Evolutionary conservation across 371 early-diverging fungal species (phyloP), one percentile per base, ranked within the genome.

Genomic region (Entomophthora muscae): DNA sequence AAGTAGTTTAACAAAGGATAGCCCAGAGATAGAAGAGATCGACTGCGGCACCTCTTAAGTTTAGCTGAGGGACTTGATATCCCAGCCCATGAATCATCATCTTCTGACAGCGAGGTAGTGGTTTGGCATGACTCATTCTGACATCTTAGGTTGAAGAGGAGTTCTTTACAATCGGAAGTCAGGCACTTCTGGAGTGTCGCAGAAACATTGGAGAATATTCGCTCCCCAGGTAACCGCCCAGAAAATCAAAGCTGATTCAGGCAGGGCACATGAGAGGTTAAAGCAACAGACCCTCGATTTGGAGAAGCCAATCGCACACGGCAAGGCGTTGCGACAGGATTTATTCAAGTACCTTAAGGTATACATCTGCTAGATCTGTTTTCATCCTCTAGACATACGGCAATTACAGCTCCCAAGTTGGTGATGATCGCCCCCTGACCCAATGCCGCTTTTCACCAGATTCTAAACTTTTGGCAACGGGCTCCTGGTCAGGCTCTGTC

Each of bases 21-120:
- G 86, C 88, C 93, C 30, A 90, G 83, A 29, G 95, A 96, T 68
- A 76, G 95, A 54, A 78, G 95, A 32, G 83, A 86, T 67, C 88
- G 95, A 64, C 67, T 95, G 54, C 75, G 93, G 57, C 81, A 79
- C 53, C 62, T 91, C 7, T 57, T 95, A 63, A 82, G 82, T 30
- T 78, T 76, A 60, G 66, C 70, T 28, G 80, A 79, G 60, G 77
- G 75, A 12, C 23, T 61, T 42, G 31, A 21, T 26, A 42, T 61
- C 24, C 74, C 74, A 17, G 71, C 66, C 21, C 67, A 68, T 13
- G 73, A 73, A 32, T 75, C 69, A 24, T 77, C 70, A 29, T 76
- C 74, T 61, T 70, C 67, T 54, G 72, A 72, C 27, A 74, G 72
- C 63, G 73, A 69, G 61, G 61, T 61, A 61, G 24, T n/a, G n/a